phyloP scores from a whole-genome alignment of 2,329 filamentous ascomycete species.

The Gaeumannomyces sp. region DNA sequence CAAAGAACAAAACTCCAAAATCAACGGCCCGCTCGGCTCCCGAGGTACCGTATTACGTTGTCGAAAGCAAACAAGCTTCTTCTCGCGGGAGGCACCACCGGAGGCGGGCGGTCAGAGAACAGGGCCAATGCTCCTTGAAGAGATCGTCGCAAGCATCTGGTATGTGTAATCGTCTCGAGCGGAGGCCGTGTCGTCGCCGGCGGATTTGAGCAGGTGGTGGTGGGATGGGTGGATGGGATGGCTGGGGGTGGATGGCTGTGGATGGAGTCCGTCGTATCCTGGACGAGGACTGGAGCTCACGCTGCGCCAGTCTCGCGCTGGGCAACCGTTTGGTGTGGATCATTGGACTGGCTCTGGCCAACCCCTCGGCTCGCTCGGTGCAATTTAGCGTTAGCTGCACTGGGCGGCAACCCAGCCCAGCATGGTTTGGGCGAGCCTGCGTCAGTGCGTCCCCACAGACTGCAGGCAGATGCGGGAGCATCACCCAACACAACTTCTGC shows the following conservation, averaged over 20 bases:
- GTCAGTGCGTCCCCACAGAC: too few relatives aligned
- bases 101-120: not conserved
- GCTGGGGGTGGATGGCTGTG: not conserved
- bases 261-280: not conserved
- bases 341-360: not conserved
- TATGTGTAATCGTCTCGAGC: not conserved
- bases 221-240: slow-evolving; percentile 4
- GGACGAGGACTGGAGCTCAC: not conserved
- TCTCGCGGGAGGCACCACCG: not conserved
- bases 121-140: not conserved
- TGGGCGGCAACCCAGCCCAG: too few relatives aligned
- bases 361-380: not conserved
- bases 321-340: not conserved
- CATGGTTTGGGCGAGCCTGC: too few relatives aligned
- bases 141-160: not conserved
- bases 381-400: slow-evolving; percentile 1
- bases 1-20: not conserved
- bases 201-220: not conserved
- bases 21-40: not conserved
- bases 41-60: not conserved
- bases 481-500: too few relatives aligned
- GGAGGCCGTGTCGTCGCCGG: not conserved
- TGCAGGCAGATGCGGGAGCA: too few relatives aligned
- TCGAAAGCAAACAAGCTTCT: not conserved
- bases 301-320: not conserved